These are phyloP conservation scores for Sambucus nigra DNA, from an alignment of 129 eudicot species.

Conservation along the genomic window DNA sequence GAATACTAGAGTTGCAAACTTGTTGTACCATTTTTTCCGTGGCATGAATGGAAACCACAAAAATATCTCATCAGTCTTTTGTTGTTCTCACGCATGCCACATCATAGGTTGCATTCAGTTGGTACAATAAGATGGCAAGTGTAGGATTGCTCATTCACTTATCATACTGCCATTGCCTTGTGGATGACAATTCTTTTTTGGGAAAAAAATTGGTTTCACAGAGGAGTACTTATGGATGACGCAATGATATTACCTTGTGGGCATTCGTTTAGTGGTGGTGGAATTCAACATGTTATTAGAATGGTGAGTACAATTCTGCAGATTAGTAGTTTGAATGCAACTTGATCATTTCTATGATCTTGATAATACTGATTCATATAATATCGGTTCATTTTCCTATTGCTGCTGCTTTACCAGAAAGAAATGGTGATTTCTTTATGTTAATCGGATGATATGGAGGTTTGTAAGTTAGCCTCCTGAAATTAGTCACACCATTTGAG, in stretches of 20 bases:
- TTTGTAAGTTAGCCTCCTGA: no score
- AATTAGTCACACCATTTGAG: no score
- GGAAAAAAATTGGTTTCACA: constrained; percentile 37
- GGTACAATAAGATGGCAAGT: no score
- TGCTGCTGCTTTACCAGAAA: constrained; percentile 3
- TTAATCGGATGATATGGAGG: no score
- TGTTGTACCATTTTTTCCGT: no score
- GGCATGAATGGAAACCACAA: background rate
- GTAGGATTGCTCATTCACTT: background rate
- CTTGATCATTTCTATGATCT: background rate
- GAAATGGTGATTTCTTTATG: background rate
- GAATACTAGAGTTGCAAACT: background rate
- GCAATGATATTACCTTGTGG: constrained; percentile 97
- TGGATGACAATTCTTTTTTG: constrained; percentile 1
- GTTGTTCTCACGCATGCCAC: no score
- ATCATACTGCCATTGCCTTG: background rate
- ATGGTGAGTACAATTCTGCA: constrained; percentile 34
- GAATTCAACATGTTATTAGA: constrained; percentile 65
- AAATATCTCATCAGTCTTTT: background rate
- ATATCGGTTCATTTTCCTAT: background rate
- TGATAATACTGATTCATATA: background rate
- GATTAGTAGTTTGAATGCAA: no score
- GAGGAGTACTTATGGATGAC: constrained; percentile 94
- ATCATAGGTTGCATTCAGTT: no score
- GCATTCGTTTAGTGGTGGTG: constrained; percentile 80